Base-by-base conservation (phyloP, 139 green algal species). In the Klebsormidium nitens region DNA sequence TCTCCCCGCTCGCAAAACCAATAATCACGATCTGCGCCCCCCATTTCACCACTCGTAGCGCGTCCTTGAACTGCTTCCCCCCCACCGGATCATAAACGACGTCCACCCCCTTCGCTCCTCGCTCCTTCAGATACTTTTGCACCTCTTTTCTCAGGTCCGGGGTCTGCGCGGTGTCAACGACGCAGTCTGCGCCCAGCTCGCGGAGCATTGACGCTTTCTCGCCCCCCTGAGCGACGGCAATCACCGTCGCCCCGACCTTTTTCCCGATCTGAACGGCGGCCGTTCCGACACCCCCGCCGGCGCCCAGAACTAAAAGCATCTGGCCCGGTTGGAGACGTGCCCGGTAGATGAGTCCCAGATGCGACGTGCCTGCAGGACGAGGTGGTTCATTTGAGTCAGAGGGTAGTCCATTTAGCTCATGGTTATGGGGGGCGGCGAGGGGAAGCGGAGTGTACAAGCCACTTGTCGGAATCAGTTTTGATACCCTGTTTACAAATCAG, bases 41-140 rank as follows among this genome's bases (percentile, higher is more conserved):
- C 90, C 87, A 96, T 2, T 28, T 64, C 11, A 88, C 61, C 0
- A 40, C 49, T 62, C 87, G 87, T 23, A 95, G 68, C 0, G 81
- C 70, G 36, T 91, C 85, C 1, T 65, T 72, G 57, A 95, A 88
- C 2, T 79, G 46, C 0, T 37, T 14, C 14, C 90, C 90, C 14
- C 91, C 91, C 44, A 96, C 90, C 1, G 83, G 81, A 75, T 96
- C 91, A 72, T 92, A 88, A 32, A 96, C 72, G 0, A 91, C 81
- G 64, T 96, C 68, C 2, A 93, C 83, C 26, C 90, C 72, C 64
- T 35, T 8, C n/a, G 36, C 0, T 42, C 48, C 64, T 38, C 38
- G 42, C 26, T n/a, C 26, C 64, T 40, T 14, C 28, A 74, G 3
- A 29, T 66, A 23, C 3, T 46, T 3, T 47, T 49, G 37, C 2